phyloP scores from a whole-genome alignment of 306 rosid species.

The Rosa chinensis region DNA sequence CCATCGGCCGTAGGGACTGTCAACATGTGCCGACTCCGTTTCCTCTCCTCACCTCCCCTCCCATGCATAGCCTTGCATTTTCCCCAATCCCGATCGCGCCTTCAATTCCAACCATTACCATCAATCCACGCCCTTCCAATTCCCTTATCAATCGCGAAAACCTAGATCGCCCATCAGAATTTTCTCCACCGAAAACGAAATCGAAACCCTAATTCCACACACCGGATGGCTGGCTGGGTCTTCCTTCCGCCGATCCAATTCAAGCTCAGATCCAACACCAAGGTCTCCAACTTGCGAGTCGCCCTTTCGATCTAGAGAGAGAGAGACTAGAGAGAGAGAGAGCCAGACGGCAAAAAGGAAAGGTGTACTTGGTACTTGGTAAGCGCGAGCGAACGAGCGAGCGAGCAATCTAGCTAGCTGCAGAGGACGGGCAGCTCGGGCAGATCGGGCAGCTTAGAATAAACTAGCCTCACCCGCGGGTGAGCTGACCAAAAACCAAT shows the following conservation, averaged over 20 bases:
- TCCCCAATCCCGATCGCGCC: conserved; percentile 57
- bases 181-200: not conserved
- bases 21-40: conserved; percentile 67
- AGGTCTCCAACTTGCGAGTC: conserved; percentile 30
- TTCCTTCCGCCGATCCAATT: conserved; percentile 20
- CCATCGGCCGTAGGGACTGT: conserved; percentile 44
- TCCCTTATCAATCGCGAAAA: conserved; percentile 13
- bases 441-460: conserved; percentile 50
- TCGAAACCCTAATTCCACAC: conserved; percentile 15
- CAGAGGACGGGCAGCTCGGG: conserved; percentile 37
- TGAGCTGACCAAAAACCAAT: not conserved
- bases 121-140: conserved; percentile 32
- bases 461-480: conserved; percentile 37
- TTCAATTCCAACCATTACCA: conserved; percentile 40
- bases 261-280: conserved; percentile 31
- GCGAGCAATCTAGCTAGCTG: not conserved
- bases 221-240: conserved; percentile 14
- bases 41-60: conserved; percentile 53
- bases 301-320: conserved; percentile 39
- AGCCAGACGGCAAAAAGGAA: conserved; percentile 23
- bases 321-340: conserved; percentile 23
- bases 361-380: conserved; percentile 48
- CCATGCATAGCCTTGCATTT: conserved; percentile 83
- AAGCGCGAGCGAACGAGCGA: conserved; percentile 6
- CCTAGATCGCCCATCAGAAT: conserved; percentile 31